These are phyloP conservation scores for Ophiostoma triangulosporum DNA, from an alignment of 2,329 filamentous ascomycete species.

Conservation along the genomic window DNA sequence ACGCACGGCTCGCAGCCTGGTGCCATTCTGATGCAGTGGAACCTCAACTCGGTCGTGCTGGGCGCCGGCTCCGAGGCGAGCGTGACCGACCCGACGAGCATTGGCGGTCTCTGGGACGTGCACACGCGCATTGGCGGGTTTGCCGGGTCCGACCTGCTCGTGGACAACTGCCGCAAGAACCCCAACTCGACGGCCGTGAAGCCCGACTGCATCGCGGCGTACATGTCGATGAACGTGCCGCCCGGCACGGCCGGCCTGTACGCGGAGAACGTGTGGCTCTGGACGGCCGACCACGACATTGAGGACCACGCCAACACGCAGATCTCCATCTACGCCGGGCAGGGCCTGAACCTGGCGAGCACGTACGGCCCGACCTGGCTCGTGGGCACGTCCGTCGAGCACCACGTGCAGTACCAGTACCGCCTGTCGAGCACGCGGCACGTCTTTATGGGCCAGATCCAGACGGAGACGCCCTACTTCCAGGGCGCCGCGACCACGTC, in stretches of 20 bases:
- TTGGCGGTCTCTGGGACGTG: slow-evolving; percentile 28
- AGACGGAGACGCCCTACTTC: slow-evolving; percentile 60
- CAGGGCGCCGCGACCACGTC: slow-evolving; percentile 47
- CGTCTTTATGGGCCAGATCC: slow-evolving; percentile 49
- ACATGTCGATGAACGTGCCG: slow-evolving; percentile 34
- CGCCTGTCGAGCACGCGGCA: slow-evolving; percentile 47
- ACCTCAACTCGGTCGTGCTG: slow-evolving; percentile 35
- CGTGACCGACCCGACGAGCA: slow-evolving; percentile 27
- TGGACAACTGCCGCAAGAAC: slow-evolving; percentile 40
- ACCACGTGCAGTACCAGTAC: slow-evolving; percentile 56
- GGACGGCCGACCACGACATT: slow-evolving; percentile 47
- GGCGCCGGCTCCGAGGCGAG: slow-evolving; percentile 24
- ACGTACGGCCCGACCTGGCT: slow-evolving; percentile 31
- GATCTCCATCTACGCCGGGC: slow-evolving; percentile 5
- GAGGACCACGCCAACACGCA: slow-evolving; percentile 7
- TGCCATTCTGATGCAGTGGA: slow-evolving; percentile 61
- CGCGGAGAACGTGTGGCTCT: slow-evolving; percentile 44
- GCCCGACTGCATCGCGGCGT: slow-evolving; percentile 44
- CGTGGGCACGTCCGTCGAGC: slow-evolving; percentile 51
- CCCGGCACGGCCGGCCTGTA: slow-evolving; percentile 28
- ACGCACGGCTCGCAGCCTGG: slow-evolving; percentile 53
- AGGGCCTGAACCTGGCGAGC: slow-evolving; percentile 6
- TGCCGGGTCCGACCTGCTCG: slow-evolving; percentile 50
- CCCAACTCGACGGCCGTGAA: slow-evolving; percentile 31
- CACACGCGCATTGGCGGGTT: slow-evolving; percentile 65